Evolutionary conservation across 2,329 filamentous ascomycete species (phyloP).

Genomic region (Chrysoporthe deuterocubensis): DNA sequence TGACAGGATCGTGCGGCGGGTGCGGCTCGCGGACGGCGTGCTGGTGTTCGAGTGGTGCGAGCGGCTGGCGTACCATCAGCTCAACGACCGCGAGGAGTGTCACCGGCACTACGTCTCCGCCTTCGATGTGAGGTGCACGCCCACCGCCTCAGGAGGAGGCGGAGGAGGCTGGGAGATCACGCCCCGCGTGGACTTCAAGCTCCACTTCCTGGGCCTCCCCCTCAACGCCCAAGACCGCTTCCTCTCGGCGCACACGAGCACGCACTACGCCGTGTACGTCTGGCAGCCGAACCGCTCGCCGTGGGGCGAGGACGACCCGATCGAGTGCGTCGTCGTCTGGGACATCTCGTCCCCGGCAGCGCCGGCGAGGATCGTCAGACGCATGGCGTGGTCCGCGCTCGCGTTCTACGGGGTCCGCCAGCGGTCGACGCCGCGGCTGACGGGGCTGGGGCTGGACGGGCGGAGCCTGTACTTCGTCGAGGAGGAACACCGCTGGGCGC

Average conservation of each 20-base stretch:
- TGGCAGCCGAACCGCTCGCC: conserved; percentile 63
- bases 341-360: conserved; percentile 56
- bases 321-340: conserved; percentile 64
- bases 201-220: conserved; percentile 60
- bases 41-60: conserved; percentile 70
- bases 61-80: conserved; percentile 51
- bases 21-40: conserved; percentile 57
- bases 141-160: not conserved
- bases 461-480: conserved; percentile 59
- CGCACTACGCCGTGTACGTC: conserved; percentile 64
- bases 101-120: conserved; percentile 64
- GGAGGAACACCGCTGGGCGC: conserved; percentile 57
- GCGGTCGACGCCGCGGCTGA: conserved; percentile 52
- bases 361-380: conserved; percentile 51
- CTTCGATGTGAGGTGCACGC: conserved; percentile 50
- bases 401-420: conserved; percentile 59
- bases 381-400: conserved; percentile 55
- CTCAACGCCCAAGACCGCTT: conserved; percentile 62
- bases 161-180: conserved; percentile 46
- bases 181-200: conserved; percentile 64
- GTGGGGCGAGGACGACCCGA: conserved; percentile 59
- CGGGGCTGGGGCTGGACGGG: conserved; percentile 54
- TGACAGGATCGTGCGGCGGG: conserved; percentile 56
- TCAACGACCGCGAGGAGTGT: conserved; percentile 54
- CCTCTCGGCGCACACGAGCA: conserved; percentile 62